These are phyloP conservation scores for Puccinia polysora DNA, from an alignment of 1,284 basidiomycete species.

Conservation along the genomic window DNA sequence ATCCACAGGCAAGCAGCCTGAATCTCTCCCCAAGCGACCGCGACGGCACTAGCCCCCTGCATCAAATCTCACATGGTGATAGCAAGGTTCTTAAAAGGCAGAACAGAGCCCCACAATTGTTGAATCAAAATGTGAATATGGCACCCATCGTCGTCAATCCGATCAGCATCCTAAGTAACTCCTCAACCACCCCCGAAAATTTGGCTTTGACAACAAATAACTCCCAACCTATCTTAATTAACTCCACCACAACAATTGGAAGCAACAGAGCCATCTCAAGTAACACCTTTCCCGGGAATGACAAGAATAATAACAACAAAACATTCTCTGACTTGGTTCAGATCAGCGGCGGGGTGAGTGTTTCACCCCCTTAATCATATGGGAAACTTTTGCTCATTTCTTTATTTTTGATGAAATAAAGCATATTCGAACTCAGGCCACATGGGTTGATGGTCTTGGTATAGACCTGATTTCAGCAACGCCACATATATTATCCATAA, in stretches of 20 bases:
- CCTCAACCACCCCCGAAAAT: slow-evolving; percentile 1
- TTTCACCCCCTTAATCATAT: not conserved
- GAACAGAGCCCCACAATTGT: no score
- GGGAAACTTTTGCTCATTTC: not conserved
- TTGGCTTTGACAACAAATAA: slow-evolving; percentile 5
- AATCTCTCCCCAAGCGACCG: no score
- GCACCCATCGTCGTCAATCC: no score
- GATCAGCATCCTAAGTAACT: no score
- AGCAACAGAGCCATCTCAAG: not conserved
- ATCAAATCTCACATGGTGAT: no score
- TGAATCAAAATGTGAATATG: no score
- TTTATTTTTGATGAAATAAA: not conserved
- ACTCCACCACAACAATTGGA: not conserved
- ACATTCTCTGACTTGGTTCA: not conserved
- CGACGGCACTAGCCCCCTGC: no score
- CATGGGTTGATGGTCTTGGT: slow-evolving; percentile 1
- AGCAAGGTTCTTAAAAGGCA: no score
- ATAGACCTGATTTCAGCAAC: slow-evolving; percentile 18
- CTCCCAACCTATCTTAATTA: not conserved
- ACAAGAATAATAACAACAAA: not conserved
- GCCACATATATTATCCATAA: slow-evolving; percentile 10
- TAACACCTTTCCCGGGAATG: not conserved
- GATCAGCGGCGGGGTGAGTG: slow-evolving; percentile 11
- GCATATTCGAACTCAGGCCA: not conserved
- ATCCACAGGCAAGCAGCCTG: no score